phyloP scores from a whole-genome alignment of 139 green algal genomes.

The Closterium sp. region DNA sequence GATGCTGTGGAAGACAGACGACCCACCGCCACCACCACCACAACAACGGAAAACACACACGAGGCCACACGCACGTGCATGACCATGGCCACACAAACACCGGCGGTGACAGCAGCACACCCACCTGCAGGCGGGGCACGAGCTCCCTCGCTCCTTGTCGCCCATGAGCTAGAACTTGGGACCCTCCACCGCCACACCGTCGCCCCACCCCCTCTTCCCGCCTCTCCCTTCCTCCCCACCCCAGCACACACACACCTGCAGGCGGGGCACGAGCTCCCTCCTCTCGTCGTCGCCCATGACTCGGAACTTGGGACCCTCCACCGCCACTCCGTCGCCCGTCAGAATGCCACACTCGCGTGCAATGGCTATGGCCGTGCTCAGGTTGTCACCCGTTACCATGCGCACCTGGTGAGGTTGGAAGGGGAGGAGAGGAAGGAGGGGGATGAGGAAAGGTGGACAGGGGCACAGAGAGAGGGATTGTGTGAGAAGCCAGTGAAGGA shows the following conservation, averaged over 20 bases:
- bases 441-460: too few relatives aligned
- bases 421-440: background rate
- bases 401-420: background rate
- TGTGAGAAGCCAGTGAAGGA: too few relatives aligned
- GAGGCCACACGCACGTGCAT: background rate
- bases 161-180: slow-evolving; percentile 79
- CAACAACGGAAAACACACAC: background rate
- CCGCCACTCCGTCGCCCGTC: background rate
- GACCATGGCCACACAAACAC: background rate
- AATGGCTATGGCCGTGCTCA: slow-evolving; percentile 92
- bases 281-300: slow-evolving; percentile 74
- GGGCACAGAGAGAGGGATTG: too few relatives aligned
- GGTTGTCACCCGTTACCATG: slow-evolving; percentile 98
- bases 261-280: slow-evolving; percentile 44
- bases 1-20: too few relatives aligned
- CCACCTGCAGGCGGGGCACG: background rate
- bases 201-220: background rate
- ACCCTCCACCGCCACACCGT: slow-evolving; percentile 61
- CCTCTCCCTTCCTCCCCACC: background rate
- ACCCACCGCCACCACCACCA: too few relatives aligned
- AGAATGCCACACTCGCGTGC: slow-evolving; percentile 76
- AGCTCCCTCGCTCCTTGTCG: slow-evolving; percentile 70
- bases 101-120: background rate
- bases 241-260: background rate
- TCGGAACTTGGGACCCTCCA: slow-evolving; percentile 84